A percentile compares a stretch with the other conserved stretches of the same genome.
Conservation (phyloP, 192 early-diverging fungal species). For the Coemansia sp. region DNA sequence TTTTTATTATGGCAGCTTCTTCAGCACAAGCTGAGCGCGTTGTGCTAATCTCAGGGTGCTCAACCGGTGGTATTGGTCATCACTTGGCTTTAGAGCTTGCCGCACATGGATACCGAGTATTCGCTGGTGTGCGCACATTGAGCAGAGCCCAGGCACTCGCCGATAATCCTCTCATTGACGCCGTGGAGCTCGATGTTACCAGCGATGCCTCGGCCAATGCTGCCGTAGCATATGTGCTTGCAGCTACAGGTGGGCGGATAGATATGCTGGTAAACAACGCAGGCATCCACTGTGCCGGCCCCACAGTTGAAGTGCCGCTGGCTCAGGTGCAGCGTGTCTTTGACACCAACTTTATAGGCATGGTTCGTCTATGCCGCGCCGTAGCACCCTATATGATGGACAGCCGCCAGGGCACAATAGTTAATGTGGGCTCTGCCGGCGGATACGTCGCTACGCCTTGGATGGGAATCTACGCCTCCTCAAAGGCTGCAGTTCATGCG, state of each 20-base stretch:
- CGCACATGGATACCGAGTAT: conserved; percentile 27
- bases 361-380: conserved; percentile 51
- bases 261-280: conserved; percentile 76
- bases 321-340: conserved; percentile 44
- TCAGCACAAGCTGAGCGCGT: conserved; percentile 33
- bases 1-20: not conserved
- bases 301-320: conserved; percentile 46
- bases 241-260: conserved; percentile 21
- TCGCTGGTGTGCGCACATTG: conserved; percentile 22
- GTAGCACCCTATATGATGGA: conserved; percentile 62
- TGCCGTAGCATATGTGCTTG: conserved; percentile 18
- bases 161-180: not conserved
- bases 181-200: conserved; percentile 33
- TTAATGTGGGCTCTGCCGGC: conserved; percentile 65
- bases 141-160: not conserved
- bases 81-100: conserved; percentile 38
- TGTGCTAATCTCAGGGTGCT: conserved; percentile 71
- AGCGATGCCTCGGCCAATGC: conserved; percentile 15
- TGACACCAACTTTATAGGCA: conserved; percentile 65
- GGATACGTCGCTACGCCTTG: conserved; percentile 62
- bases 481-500: conserved; percentile 65
- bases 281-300: conserved; percentile 55
- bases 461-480: conserved; percentile 56
- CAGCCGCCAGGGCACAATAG: conserved; percentile 54
- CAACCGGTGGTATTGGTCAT: conserved; percentile 65